Evolutionary conservation across 2,329 filamentous ascomycete genomes (phyloP), one percentile per base, ranked within the genome.

Genomic region (Albophoma yamanashiensis): DNA sequence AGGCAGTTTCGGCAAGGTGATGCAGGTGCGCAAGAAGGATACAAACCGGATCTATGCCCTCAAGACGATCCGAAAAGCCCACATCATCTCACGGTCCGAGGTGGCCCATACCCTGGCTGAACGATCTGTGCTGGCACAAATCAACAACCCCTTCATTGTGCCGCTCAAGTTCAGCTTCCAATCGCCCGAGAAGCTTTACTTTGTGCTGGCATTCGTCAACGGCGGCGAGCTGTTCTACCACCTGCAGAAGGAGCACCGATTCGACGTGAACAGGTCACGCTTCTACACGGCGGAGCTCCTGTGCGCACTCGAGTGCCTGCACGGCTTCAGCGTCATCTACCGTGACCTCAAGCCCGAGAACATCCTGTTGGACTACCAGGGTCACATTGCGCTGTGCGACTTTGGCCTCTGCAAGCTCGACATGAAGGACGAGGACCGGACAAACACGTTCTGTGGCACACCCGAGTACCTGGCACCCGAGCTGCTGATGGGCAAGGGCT

Each of bases 81-180:
- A 99, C 77, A 99, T 99, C 76, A 99, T 99, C 73, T 97, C 93
- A 40, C 86, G 94, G 62, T 97, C 94, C 56, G 94, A 99, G 81
- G 94, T 99, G 47, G 91, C 92, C 40, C 94, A 99, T 72, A 99
- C 94, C 5, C 83, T 99, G 45, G 94, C 94, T 27, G 94, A 99
- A 77, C 86, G 94, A 71, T 97, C 93, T n/a, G 94, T 99, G 59
- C 85, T 99, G 67, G 92, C 94, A 14, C 94, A 99, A 81, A 99
- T 99, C 79, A 97, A 99, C 85, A 99, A 97, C 69, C 94, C 94
- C 7, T 99, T 99, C 77, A 99, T 99, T 70, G 94, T 97, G 11
- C 94, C 94, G 2, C 84, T 99, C 68, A 99, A 99, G 74, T 99
- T 99, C 76, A 97, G 93, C 36, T 99, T 99, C 83, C 94, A 99